phyloP scores from a whole-genome alignment of 179 eudicot genomes.

The Silene vulgaris region DNA sequence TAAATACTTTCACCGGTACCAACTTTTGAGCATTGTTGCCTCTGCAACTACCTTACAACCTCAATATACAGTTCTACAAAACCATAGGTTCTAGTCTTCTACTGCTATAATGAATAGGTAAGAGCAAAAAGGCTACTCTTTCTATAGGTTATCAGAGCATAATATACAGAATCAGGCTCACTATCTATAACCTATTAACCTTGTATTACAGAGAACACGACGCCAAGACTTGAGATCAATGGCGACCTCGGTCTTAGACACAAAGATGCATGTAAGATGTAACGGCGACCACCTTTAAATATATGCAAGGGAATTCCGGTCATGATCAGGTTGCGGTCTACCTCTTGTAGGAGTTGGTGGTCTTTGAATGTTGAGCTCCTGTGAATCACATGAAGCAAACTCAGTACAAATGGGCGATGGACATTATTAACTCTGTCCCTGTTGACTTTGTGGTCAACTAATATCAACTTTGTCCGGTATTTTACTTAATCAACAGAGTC shows the following conservation, averaged over 20 bases:
- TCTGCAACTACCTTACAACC: conserved; percentile 20
- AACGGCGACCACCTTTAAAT: conserved; percentile 36
- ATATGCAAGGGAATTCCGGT: conserved; percentile 80
- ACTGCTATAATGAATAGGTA: conserved; percentile 24
- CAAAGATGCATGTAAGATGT: conserved; percentile 8
- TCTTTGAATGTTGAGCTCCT: conserved; percentile 89
- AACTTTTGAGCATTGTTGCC: conserved; percentile 11
- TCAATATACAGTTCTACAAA: conserved; percentile 25
- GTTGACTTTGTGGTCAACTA: background rate
- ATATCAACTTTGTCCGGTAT: background rate
- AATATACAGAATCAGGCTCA: conserved; percentile 30
- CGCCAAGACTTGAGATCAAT: background rate
- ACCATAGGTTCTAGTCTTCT: conserved; percentile 7
- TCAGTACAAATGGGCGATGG: background rate
- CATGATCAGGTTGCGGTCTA: conserved; percentile 74
- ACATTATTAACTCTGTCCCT: background rate
- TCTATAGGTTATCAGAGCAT: conserved; percentile 23
- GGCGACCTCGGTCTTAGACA: background rate
- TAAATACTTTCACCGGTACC: conserved; percentile 19
- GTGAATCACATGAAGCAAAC: conserved; percentile 12
- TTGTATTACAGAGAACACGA: background rate
- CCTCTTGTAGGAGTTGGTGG: conserved; percentile 91
- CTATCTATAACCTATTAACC: conserved; percentile 18
- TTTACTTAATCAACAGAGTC: background rate
- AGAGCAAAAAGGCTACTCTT: conserved; percentile 27